phyloP scores from a whole-genome alignment of 352 stramenopile genomes.

The Phytopythium litorale region DNA sequence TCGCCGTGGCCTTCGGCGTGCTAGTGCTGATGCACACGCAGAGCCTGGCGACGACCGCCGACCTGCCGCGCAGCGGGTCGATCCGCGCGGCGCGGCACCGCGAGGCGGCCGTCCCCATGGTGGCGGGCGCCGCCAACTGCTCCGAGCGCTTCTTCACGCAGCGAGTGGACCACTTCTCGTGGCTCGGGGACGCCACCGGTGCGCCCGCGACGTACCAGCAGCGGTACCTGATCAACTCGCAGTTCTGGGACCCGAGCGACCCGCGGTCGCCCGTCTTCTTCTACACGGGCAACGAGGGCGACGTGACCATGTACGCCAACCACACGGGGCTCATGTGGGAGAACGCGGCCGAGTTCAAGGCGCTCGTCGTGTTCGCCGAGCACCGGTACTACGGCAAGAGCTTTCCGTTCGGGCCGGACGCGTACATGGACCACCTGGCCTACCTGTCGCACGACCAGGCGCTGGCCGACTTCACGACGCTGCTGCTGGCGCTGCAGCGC shows the following conservation, averaged over 20 bases:
- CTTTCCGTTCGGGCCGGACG: constrained; percentile 64
- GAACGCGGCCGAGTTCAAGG: constrained; percentile 84
- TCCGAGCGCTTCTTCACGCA: constrained; percentile 86
- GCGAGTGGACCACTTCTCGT: constrained; percentile 88
- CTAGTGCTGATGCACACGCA: constrained; percentile 72
- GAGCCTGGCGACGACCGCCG: constrained; percentile 40
- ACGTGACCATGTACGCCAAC: constrained; percentile 93
- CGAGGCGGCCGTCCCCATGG: constrained; percentile 14
- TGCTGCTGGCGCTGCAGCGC: constrained; percentile 85
- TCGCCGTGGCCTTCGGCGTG: constrained; percentile 51
- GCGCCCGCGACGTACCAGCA: constrained; percentile 71
- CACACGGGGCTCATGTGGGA: constrained; percentile 95
- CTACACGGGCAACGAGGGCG: constrained; percentile 94
- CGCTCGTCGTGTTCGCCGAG: constrained; percentile 93
- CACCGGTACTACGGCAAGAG: constrained; percentile 95
- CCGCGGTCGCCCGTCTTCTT: constrained; percentile 87
- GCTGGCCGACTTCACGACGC: constrained; percentile 89
- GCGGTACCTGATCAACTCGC: constrained; percentile 87
- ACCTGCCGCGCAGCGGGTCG: constrained; percentile 30
- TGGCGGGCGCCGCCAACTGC: constrained; percentile 66
- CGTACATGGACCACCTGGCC: constrained; percentile 64
- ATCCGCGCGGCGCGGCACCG: constrained; percentile 18
- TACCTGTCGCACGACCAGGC: constrained; percentile 92
- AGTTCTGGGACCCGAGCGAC: constrained; percentile 72
- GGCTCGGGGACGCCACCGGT: constrained; percentile 27